phyloP scores from a whole-genome alignment of 352 stramenopile genomes.

The Vaucheria bursata region DNA sequence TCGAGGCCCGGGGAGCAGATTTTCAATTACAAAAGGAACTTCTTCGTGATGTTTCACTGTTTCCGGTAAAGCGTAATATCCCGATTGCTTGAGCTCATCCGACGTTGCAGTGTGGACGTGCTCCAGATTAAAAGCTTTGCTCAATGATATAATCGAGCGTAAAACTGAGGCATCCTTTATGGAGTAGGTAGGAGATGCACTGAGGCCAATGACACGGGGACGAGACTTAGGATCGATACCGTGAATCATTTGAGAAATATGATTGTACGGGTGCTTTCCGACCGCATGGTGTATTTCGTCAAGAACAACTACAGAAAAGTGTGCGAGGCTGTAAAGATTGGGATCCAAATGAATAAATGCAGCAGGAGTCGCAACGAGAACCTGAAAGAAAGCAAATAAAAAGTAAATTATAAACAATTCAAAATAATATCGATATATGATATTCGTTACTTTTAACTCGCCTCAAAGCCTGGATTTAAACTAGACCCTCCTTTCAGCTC shows the following conservation, averaged over 20 bases:
- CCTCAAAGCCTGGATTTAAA: not conserved
- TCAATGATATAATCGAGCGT: constrained; percentile 1
- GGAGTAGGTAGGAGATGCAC: constrained; percentile 25
- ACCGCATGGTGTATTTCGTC: constrained; percentile 42
- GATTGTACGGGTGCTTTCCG: constrained; percentile 27
- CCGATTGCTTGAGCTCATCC: constrained; percentile 13
- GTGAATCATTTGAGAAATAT: not conserved
- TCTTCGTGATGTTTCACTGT: not conserved
- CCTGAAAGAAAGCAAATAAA: constrained; percentile 1
- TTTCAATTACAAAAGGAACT: not conserved
- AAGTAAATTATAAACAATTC: not conserved
- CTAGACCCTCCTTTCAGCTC: constrained; percentile 20
- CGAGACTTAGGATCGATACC: not conserved
- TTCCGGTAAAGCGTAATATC: constrained; percentile 21
- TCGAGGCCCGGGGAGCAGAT: not conserved
- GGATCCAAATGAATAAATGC: not conserved
- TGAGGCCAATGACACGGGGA: constrained; percentile 27
- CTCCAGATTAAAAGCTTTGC: constrained; percentile 20
- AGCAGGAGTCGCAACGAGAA: constrained; percentile 25
- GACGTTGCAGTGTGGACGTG: constrained; percentile 11
- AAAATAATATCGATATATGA: not conserved
- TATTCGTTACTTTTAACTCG: not conserved
- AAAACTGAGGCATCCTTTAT: constrained; percentile 9
- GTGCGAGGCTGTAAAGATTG: not conserved
- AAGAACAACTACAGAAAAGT: constrained; percentile 28